Base-by-base conservation (phyloP, 352 stramenopile genomes). In the Phytophthora fragariae region DNA sequence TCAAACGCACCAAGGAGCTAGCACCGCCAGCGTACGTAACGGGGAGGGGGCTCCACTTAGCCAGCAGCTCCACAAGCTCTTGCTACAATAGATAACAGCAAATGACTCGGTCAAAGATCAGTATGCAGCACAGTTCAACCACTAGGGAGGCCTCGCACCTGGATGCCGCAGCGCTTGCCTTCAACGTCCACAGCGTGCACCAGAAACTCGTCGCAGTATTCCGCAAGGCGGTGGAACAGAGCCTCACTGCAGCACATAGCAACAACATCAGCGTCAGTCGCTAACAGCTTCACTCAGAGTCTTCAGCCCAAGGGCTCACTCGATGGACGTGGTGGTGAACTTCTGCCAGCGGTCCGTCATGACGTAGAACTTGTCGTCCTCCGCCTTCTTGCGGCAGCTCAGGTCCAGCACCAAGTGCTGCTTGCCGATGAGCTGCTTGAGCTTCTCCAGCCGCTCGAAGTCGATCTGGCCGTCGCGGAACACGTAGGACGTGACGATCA, bases 161-260 rank as follows among this genome's bases (percentile, higher is more conserved):
- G 86, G 62, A 99, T 98, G 3, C 97, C 97, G 69, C 93, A 98
- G 35, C 93, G 87, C 77, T 98, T 98, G 59, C 97, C 98, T 87
- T 99, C 98, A 15, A 99, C 98, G 54, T 99, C 98, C 15, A 99
- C 98, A 0, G 97, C 98, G 79, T 99, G 98, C 1, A 99, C 97
- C 33, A 99, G 80, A 75, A 99, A 99, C 81, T 99, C 98, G 68
- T 98, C 94, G 72, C 97, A 99, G 75, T 98, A 99, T 31, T 83
- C 77, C 11, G 91, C 84, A 27, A 99, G 82, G 47, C 85, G 81
- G 56, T 91, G 76, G 62, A 99, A 91, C 58, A 96, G 90, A n/a
- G 85, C 83, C 63, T 92, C 78, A 53, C 91, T 97, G 35, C 49
- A 49, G 62, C 50, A 69, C 9, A 62, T 19, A 50, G 1, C 31